Evolutionary conservation across 495 filamentous ascomycete genomes (phyloP).

Genomic region (Daldinia childiae): DNA sequence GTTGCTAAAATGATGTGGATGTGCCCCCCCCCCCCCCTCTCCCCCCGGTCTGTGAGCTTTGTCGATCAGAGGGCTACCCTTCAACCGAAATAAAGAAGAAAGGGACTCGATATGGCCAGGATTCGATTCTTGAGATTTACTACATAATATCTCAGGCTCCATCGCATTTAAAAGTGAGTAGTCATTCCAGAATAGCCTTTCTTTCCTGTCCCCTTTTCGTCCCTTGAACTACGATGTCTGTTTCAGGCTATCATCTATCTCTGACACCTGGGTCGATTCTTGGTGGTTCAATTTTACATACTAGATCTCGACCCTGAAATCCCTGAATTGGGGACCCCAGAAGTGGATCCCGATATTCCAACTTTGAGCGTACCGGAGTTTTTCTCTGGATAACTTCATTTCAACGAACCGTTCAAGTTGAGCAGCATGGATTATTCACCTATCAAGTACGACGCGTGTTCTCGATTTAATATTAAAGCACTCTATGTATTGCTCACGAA

Average conservation of each 20-base stretch:
- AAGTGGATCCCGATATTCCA: conserved; percentile 31
- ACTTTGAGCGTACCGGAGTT: conserved; percentile 15
- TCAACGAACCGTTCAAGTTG: conserved; percentile 17
- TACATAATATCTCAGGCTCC: conserved; percentile 9
- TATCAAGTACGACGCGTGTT: not conserved
- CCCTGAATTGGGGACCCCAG: conserved; percentile 24
- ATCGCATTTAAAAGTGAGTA: conserved; percentile 21
- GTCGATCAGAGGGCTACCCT: conserved; percentile 35
- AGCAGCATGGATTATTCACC: conserved; percentile 1
- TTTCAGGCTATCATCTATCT: conserved; percentile 34
- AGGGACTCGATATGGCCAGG: conserved; percentile 8
- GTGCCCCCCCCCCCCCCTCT: not conserved
- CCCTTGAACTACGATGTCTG: conserved; percentile 1
- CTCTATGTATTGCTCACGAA: not conserved
- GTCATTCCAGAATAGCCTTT: conserved; percentile 5
- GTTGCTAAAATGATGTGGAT: conserved; percentile 37
- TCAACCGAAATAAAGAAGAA: conserved; percentile 19
- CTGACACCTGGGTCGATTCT: conserved; percentile 30
- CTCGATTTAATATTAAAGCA: not conserved
- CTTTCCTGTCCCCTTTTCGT: not conserved
- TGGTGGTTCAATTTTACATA: conserved; percentile 26
- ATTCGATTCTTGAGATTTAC: conserved; percentile 17
- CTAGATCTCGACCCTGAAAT: conserved; percentile 22
- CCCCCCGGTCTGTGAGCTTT: conserved; percentile 17
- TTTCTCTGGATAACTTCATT: conserved; percentile 20